These are phyloP conservation scores for Euphorbia schlechtendalii DNA, from an alignment of 441 rosid genomes.

Conservation along the genomic window DNA sequence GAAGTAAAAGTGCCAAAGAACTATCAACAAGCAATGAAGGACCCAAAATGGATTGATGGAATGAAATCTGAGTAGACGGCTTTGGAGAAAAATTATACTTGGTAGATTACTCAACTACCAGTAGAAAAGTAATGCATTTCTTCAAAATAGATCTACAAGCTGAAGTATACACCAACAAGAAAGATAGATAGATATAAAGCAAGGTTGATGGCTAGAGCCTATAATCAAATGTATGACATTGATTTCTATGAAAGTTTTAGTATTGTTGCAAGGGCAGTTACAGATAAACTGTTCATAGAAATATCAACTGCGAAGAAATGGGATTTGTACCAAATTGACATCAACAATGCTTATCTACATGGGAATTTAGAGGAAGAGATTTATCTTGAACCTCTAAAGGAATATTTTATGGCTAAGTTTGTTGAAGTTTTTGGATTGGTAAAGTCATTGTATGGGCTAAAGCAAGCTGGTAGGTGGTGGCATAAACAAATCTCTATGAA, in stretches of 20 bases:
- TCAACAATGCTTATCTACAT: background rate
- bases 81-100: background rate
- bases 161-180: background rate
- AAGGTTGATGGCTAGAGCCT: background rate
- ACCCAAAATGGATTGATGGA: background rate
- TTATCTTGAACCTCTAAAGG: background rate
- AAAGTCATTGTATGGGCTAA: background rate
- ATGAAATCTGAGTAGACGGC: background rate
- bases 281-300: background rate
- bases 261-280: background rate
- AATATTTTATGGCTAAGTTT: background rate
- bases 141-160: background rate
- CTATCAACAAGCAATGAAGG: background rate
- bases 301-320: background rate
- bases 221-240: background rate
- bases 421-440: background rate
- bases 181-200: background rate
- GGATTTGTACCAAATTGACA: background rate
- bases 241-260: background rate
- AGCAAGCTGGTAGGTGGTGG: background rate
- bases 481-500: background rate
- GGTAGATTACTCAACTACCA: background rate
- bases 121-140: background rate
- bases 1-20: background rate
- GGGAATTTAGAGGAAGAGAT: background rate